Evolutionary conservation across 1,284 basidiomycete genomes (phyloP), one percentile per base, ranked within the genome.

Genomic region (Trichosporon sp.): DNA sequence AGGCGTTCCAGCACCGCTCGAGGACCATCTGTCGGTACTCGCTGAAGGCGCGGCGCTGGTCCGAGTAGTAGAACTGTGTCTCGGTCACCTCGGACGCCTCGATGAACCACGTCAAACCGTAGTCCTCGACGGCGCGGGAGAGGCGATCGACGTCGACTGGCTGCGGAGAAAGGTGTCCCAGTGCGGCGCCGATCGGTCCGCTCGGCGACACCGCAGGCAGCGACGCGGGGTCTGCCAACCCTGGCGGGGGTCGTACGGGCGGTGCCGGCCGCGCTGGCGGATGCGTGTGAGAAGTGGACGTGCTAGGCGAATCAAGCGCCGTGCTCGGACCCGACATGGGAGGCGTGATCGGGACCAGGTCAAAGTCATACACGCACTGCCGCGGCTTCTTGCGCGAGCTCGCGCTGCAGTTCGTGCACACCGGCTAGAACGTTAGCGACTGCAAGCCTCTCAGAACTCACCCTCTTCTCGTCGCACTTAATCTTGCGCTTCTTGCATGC

Each of bases 91-190:
- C 71, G 11, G 59, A 67, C 1, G 71, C 71, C 21, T 69, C 66
- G n/a, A 72, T 72, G 43, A 72, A 72, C 71, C 71, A 72, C 26
- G 71, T 70, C 38, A 72, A 43, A 14, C 71, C 68, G 51, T 72
- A 67, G 31, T 54, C 40, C 21, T 72, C 68, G 0, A 72, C 61
- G 4, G 61, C 37, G 8, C 43, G 43, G 4, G 68, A 38, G 10
- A 71, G 54, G 4, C 40, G 40, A 2, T 68, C 70, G 16, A 61
- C 66, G 35, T 51, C 56, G 6, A 54, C 43, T 1, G 40, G 32
- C 4, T 67, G 69, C 1, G 69, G 54, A 3, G 35, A 4, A 14
- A 48, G 40, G 26, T 61, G 65, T 1, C 40, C 38, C 21, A 43
- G 21, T 8, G 31, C 46, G 2, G 43, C 32, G 7, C 16, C 32